Percentiles rank a stretch among this genome's conserved stretches.
Evolutionary conservation across 1,284 basidiomycete species (phyloP).

Genomic region (Cerrena zonata): DNA sequence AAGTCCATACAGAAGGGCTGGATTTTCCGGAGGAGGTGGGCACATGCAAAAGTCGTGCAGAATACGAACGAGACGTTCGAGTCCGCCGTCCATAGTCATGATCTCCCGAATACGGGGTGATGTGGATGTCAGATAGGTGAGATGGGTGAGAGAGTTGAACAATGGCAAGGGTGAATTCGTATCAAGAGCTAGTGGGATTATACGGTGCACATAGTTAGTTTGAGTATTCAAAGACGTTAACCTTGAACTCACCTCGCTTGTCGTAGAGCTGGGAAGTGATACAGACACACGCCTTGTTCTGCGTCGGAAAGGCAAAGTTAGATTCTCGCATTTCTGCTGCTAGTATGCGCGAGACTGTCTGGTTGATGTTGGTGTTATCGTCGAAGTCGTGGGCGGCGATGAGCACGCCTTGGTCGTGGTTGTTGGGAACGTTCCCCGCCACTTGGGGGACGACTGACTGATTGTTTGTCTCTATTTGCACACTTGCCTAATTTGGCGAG

Average conservation of each 20-base stretch:
- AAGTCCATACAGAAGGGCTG: conserved; percentile 68
- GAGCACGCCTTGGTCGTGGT: conserved; percentile 20
- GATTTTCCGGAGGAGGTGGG: conserved; percentile 71
- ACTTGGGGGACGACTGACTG: conserved; percentile 25
- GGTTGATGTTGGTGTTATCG: conserved; percentile 5
- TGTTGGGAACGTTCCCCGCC: conserved; percentile 20
- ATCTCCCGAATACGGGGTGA: conserved; percentile 97
- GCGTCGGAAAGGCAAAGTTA: conserved; percentile 91
- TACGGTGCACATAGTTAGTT: conserved; percentile 2
- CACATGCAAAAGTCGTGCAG: conserved; percentile 80
- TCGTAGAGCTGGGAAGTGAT: conserved; percentile 95
- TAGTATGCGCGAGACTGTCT: conserved; percentile 4
- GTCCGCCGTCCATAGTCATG: conserved; percentile 93
- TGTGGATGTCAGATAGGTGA: conserved; percentile 94
- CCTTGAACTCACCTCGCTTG: conserved; percentile 70
- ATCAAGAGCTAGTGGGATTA: conserved; percentile 92
- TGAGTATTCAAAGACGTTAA: conserved; percentile 9
- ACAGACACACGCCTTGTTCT: conserved; percentile 92
- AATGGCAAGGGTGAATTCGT: conserved; percentile 85
- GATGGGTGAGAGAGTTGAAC: conserved; percentile 94
- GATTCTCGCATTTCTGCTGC: conserved; percentile 77
- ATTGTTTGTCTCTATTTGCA: conserved; percentile 30
- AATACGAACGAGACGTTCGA: conserved; percentile 91
- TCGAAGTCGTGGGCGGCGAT: conserved; percentile 15
- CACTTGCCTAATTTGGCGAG: neutral